phyloP scores from a whole-genome alignment of 805 yeast species.

The Cyberlindnera petersonii region DNA sequence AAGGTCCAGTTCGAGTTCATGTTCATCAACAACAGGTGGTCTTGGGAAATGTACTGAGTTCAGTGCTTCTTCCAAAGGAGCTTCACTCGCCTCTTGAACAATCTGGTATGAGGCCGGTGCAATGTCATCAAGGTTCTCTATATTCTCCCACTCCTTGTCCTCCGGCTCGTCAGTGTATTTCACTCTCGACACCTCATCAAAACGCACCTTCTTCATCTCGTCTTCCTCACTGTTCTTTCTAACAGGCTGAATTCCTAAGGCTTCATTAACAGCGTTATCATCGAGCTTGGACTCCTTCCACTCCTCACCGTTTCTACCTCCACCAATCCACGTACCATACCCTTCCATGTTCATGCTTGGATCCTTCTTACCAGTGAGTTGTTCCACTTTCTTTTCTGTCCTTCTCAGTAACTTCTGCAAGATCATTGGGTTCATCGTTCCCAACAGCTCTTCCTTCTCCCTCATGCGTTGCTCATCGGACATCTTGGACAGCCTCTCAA shows the following conservation, averaged over 20 bases:
- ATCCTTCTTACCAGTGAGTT: slow-evolving; percentile 23
- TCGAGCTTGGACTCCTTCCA: slow-evolving; percentile 24
- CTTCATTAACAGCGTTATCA: slow-evolving; percentile 18
- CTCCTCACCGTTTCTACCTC: slow-evolving; percentile 22
- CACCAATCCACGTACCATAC: slow-evolving; percentile 31
- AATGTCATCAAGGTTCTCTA: slow-evolving; percentile 45
- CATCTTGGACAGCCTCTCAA: slow-evolving; percentile 58
- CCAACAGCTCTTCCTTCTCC: slow-evolving; percentile 64
- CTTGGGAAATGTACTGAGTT: slow-evolving; percentile 62
- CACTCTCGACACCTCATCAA: slow-evolving; percentile 29
- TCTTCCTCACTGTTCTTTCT: background rate
- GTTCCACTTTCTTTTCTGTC: slow-evolving; percentile 45
- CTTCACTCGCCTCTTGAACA: slow-evolving; percentile 41
- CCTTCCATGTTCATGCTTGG: slow-evolving; percentile 21
- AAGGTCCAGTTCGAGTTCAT: slow-evolving; percentile 45
- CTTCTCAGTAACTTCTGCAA: slow-evolving; percentile 54
- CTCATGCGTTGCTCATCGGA: slow-evolving; percentile 56
- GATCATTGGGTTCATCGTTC: slow-evolving; percentile 65
- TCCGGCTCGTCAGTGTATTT: slow-evolving; percentile 21
- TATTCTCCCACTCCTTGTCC: slow-evolving; percentile 46
- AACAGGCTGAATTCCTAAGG: slow-evolving; percentile 15
- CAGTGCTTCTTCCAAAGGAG: slow-evolving; percentile 39
- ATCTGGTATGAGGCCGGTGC: slow-evolving; percentile 48
- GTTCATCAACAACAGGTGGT: slow-evolving; percentile 42
- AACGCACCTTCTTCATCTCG: slow-evolving; percentile 30